phyloP scores from a whole-genome alignment of 2,329 filamentous ascomycete species.

The Exophiala alcalophila region DNA sequence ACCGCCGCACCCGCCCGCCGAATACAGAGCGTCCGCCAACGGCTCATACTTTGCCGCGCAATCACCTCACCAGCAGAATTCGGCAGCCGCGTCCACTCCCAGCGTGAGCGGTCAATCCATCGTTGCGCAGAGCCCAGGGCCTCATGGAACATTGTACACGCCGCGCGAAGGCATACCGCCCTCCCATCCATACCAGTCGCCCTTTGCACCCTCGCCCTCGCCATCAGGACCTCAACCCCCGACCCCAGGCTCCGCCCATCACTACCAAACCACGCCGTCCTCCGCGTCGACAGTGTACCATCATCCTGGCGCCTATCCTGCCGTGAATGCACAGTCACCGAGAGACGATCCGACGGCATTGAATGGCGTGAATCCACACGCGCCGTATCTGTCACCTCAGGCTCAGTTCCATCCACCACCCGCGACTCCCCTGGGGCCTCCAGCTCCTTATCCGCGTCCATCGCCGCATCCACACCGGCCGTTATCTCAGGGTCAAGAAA shows the following conservation, averaged over 20 bases:
- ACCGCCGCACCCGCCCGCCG: constrained; percentile 23
- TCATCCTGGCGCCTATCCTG: constrained; percentile 18
- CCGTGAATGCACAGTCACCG: constrained; percentile 19
- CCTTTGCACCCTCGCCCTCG: constrained; percentile 29
- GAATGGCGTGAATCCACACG: no score
- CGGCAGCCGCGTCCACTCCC: constrained; percentile 24
- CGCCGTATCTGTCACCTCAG: constrained; percentile 26
- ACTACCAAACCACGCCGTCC: constrained; percentile 21
- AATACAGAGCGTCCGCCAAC: constrained; percentile 24
- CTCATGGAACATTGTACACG: constrained; percentile 26
- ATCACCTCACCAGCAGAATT: constrained; percentile 30
- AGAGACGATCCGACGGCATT: no score
- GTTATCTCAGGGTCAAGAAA: constrained; percentile 30
- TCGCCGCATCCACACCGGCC: constrained; percentile 27
- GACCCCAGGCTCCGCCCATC: constrained; percentile 26
- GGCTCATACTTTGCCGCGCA: constrained; percentile 28
- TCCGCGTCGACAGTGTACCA: constrained; percentile 16
- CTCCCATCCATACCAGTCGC: constrained; percentile 22
- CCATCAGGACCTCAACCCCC: constrained; percentile 22
- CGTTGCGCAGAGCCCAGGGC: constrained; percentile 30
- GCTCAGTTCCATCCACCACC: constrained; percentile 27
- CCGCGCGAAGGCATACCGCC: constrained; percentile 24
- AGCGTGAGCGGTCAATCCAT: constrained; percentile 23
- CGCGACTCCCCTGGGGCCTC: constrained; percentile 30
- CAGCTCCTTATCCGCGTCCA: constrained; percentile 25